Conservation (phyloP, 148 eudicot genomes). For the Fagopyrum tataricum region DNA sequence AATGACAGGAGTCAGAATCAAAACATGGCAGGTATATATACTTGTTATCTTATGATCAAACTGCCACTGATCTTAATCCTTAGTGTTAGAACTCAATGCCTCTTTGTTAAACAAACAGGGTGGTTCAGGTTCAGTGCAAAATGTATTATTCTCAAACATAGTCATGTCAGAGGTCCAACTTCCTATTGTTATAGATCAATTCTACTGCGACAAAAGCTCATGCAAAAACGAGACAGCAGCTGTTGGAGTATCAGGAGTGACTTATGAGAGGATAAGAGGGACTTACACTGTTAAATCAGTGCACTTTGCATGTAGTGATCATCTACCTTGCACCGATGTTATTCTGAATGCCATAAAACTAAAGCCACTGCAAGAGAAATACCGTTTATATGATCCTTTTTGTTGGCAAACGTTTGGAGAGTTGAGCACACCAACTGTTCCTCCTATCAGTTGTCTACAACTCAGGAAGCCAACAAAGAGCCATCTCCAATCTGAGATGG, state of each 20-base stretch:
- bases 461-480: constrained; percentile 57
- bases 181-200: constrained; percentile 89
- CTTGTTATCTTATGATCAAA: neutral
- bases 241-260: constrained; percentile 73
- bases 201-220: constrained; percentile 68
- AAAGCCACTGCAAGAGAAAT: constrained; percentile 50
- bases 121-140: constrained; percentile 82
- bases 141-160: constrained; percentile 71
- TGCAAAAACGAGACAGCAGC: constrained; percentile 82
- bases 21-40: constrained; percentile 92
- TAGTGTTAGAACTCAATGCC: neutral
- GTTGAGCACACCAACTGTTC: constrained; percentile 50
- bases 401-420: constrained; percentile 89
- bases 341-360: constrained; percentile 57
- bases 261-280: constrained; percentile 66
- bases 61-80: neutral
- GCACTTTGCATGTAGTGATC: constrained; percentile 89
- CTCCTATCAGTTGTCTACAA: constrained; percentile 62
- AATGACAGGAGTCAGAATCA: constrained; percentile 88
- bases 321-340: constrained; percentile 71
- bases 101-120: constrained; percentile 40
- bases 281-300: constrained; percentile 92
- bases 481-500: constrained; percentile 50
- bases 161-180: constrained; percentile 73
- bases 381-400: constrained; percentile 60